These are phyloP conservation scores for Trametopsis cervina DNA, from an alignment of 768 basidiomycete species.

Conservation along the genomic window DNA sequence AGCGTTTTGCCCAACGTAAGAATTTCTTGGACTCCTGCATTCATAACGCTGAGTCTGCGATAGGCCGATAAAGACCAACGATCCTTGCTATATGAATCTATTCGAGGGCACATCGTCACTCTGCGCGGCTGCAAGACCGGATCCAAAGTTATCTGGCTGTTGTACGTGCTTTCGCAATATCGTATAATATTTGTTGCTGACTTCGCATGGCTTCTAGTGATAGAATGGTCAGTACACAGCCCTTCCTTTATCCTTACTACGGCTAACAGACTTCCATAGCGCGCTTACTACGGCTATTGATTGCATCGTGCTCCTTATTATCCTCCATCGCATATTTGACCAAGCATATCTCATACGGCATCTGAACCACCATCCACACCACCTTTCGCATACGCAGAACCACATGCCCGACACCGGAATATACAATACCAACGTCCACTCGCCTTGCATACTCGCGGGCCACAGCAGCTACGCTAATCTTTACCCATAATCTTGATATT, in stretches of 20 bases:
- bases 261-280: slow-evolving; percentile 29
- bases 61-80: slow-evolving; percentile 87
- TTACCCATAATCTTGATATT: background rate
- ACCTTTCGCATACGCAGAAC: background rate
- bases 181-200: slow-evolving; percentile 19
- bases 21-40: too few relatives aligned
- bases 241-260: background rate
- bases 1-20: slow-evolving; percentile 71
- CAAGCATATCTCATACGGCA: slow-evolving; percentile 19
- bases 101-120: slow-evolving; percentile 82
- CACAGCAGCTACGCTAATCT: background rate
- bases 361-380: slow-evolving; percentile 2
- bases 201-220: slow-evolving; percentile 44
- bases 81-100: slow-evolving; percentile 75
- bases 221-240: slow-evolving; percentile 39
- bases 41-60: too few relatives aligned
- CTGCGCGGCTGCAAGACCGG: slow-evolving; percentile 89
- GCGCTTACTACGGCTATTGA: slow-evolving; percentile 59
- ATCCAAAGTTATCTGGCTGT: slow-evolving; percentile 89
- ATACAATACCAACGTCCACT: too few relatives aligned
- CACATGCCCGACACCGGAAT: too few relatives aligned
- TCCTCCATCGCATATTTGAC: slow-evolving; percentile 22
- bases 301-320: slow-evolving; percentile 17
- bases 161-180: slow-evolving; percentile 44
- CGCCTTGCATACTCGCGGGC: background rate